Conservation (phyloP, 1,284 basidiomycete species). For the Cryptococcus hybrid region DNA sequence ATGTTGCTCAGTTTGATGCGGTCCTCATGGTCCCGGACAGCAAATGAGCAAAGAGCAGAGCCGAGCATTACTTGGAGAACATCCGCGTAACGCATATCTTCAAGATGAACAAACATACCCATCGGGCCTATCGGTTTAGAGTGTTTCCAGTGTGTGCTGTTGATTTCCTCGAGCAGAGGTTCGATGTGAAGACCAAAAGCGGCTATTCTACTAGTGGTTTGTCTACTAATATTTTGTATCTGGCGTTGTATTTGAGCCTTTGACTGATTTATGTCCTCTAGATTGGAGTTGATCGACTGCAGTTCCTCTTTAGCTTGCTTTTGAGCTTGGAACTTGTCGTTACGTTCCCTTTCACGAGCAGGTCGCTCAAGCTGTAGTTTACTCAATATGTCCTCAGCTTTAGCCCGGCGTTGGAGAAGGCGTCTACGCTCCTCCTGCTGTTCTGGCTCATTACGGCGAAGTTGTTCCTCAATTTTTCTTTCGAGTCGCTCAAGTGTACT, state of each 20-base stretch:
- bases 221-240: constrained; percentile 16
- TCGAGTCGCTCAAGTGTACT: constrained; percentile 6
- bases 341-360: constrained; percentile 1
- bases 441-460: constrained; percentile 9
- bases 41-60: constrained; percentile 66
- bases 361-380: constrained; percentile 11
- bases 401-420: constrained; percentile 5
- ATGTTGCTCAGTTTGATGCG: constrained; percentile 61
- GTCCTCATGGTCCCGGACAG: constrained; percentile 73
- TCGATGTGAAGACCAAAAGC: constrained; percentile 46
- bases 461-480: constrained; percentile 10
- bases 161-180: constrained; percentile 58
- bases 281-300: neutral
- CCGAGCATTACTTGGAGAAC: constrained; percentile 68
- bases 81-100: constrained; percentile 65
- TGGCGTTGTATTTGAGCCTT: constrained; percentile 7
- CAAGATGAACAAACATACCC: constrained; percentile 72
- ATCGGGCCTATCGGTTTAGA: constrained; percentile 80
- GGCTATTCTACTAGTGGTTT: constrained; percentile 56
- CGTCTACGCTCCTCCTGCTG: constrained; percentile 4
- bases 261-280: neutral
- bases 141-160: constrained; percentile 61
- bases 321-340: constrained; percentile 1
- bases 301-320: constrained; percentile 3
- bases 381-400: constrained; percentile 5